A percentile compares a stretch with the other conserved stretches of the same genome.
These are phyloP conservation scores for Colletotrichum agaves DNA, from an alignment of 2,329 filamentous ascomycete species.

Conservation along the genomic window DNA sequence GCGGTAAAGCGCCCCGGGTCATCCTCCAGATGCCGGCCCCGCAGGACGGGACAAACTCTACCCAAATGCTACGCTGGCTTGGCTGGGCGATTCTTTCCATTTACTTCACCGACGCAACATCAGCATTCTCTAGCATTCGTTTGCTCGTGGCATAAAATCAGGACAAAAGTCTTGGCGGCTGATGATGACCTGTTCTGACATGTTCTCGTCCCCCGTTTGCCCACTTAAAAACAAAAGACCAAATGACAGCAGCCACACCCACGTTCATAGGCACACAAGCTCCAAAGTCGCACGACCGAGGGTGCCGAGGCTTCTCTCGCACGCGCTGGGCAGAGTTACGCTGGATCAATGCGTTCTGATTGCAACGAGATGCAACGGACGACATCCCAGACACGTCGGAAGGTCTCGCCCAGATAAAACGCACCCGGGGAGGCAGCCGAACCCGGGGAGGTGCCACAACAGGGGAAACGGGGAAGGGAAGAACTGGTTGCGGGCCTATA, in stretches of 20 bases:
- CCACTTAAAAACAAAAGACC: background rate
- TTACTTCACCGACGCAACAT: background rate
- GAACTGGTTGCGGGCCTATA: constrained; percentile 4
- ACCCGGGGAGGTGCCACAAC: background rate
- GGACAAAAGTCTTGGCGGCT: constrained; percentile 3
- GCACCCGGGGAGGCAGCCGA: constrained; percentile 22
- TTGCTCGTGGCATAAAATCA: background rate
- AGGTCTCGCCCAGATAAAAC: background rate
- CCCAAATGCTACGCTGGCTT: background rate
- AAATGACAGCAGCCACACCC: constrained; percentile 16
- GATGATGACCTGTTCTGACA: constrained; percentile 10
- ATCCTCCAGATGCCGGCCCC: background rate
- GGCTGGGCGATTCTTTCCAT: background rate
- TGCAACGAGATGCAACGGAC: background rate
- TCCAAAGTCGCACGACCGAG: background rate
- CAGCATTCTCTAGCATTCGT: background rate
- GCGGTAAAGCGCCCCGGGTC: background rate
- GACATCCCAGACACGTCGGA: background rate
- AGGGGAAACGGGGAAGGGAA: background rate
- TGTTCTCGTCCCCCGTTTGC: background rate
- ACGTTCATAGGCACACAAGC: background rate
- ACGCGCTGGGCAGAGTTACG: too few species aligned
- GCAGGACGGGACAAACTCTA: background rate
- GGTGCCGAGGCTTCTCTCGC: background rate
- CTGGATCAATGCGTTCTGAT: constrained; percentile 5